Evolutionary conservation across 352 stramenopile species (phyloP), one percentile per base, ranked within the genome.

Genomic region (Pythium diclinum): DNA sequence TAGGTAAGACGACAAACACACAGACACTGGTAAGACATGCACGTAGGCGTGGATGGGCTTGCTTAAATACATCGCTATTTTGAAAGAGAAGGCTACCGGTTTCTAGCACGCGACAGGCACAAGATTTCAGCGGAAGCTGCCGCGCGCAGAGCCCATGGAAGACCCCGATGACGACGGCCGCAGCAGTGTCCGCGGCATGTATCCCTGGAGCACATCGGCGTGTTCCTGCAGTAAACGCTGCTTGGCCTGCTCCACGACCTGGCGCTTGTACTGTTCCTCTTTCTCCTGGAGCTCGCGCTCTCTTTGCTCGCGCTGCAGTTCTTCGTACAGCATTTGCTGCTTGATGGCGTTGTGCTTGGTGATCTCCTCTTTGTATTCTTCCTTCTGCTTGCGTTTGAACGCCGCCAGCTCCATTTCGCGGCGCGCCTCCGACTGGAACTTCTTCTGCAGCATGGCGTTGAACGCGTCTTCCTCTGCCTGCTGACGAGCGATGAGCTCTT

Each of bases 191-290:
- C 64, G 62, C 10, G 87, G 84, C 60, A 97, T 58, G 71, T 92
- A 97, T 3, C 81, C 88, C 64, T 91, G 67, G 21, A 97, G 76
- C 38, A 94, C 77, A 21, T 86, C 72, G 49, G 88, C 87, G 69
- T 97, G 89, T 65, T 97, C 84, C 49, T 87, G 73, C 49, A 97
- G 68, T 16, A 98, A 73, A 48, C 87, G 75, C 56, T 82, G 81
- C 63, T 91, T 91, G 59, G 91, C 91, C 56, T 96, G 83, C 64
- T 89, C 81, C 44, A 98, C 79, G 46, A 97, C 80, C 67, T 84
- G 72, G 63, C 87, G 78, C 47, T 78, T 77, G 79, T 91, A 97
- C 54, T 89, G 81, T 19, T 97, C 83, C 63, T 94, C 75, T 47
- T 87, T 68, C 56, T 84, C 81, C 58, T 88, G 71, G 10, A 75